Percentiles rank a stretch among this genome's conserved stretches.
These are phyloP conservation scores for Rheum nobile DNA, from an alignment of 148 eudicot species.

Conservation along the genomic window DNA sequence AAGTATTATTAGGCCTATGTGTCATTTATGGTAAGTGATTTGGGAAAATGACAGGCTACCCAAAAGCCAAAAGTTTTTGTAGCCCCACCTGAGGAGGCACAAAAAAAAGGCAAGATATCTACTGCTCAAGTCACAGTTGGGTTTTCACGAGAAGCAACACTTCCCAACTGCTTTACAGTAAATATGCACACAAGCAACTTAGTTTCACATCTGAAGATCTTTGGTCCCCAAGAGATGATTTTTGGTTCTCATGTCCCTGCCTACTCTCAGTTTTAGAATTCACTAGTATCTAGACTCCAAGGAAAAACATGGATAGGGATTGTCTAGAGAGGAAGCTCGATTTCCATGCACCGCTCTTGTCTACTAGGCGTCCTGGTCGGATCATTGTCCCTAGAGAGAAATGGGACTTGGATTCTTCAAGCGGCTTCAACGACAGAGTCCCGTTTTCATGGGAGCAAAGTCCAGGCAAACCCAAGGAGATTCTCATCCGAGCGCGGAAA, in stretches of 20 bases:
- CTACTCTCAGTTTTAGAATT: background rate
- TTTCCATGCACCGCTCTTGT: constrained; percentile 47
- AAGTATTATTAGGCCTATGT: background rate
- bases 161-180: background rate
- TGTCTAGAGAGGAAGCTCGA: constrained; percentile 33
- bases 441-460: constrained; percentile 82
- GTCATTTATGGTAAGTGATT: background rate
- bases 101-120: background rate
- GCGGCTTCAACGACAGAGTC: constrained; percentile 22
- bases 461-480: constrained; percentile 58
- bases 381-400: background rate
- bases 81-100: background rate
- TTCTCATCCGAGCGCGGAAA: background rate
- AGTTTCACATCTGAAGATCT: background rate
- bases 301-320: constrained; percentile 13
- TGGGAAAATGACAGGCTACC: background rate
- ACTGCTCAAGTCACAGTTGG: background rate
- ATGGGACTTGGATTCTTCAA: constrained; percentile 14
- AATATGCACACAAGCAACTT: background rate
- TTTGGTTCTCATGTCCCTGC: no score
- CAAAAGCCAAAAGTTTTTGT: background rate
- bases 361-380: constrained; percentile 30
- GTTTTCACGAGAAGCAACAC: constrained; percentile 3
- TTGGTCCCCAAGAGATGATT: background rate
- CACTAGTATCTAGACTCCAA: background rate